Evolutionary conservation across 768 basidiomycete genomes (phyloP).

Genomic region (Piloderma croceum): DNA sequence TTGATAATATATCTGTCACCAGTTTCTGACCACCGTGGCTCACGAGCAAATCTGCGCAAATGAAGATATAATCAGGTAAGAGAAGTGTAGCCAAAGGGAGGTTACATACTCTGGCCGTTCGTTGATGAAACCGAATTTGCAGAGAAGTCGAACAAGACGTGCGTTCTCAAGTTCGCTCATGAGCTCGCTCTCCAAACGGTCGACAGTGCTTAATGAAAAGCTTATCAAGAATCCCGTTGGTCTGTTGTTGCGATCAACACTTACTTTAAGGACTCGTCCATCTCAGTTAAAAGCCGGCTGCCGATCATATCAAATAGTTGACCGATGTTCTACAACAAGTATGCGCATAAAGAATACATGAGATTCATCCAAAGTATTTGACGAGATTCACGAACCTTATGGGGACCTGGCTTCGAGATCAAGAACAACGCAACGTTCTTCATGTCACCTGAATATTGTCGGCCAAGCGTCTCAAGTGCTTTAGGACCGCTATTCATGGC

Average conservation of each 20-base stretch:
- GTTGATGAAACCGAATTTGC: constrained; percentile 97
- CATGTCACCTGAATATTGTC: constrained; percentile 75
- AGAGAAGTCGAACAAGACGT: constrained; percentile 78
- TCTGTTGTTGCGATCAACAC: constrained; percentile 20
- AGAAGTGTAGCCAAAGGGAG: neutral
- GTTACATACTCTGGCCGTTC: constrained; percentile 90
- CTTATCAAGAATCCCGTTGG: neutral
- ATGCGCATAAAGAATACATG: neutral
- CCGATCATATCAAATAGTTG: constrained; percentile 80
- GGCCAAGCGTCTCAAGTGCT: constrained; percentile 65
- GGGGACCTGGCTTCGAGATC: constrained; percentile 60
- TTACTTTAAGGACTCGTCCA: constrained; percentile 79
- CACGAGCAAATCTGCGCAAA: constrained; percentile 77
- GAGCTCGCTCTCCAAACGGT: constrained; percentile 78
- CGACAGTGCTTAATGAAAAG: constrained; percentile 52
- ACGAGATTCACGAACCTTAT: constrained; percentile 42
- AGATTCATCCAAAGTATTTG: neutral
- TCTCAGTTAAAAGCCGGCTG: constrained; percentile 64
- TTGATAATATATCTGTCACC: constrained; percentile 98
- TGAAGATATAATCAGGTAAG: neutral
- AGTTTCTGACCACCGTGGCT: constrained; percentile 96
- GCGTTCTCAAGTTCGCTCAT: constrained; percentile 91
- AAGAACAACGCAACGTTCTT: constrained; percentile 78
- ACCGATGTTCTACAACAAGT: constrained; percentile 61
- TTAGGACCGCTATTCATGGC: constrained; percentile 59